Evolutionary conservation across 352 stramenopile species (phyloP), one percentile per base, ranked within the genome.

Genomic region (Globisporangium barbulae): DNA sequence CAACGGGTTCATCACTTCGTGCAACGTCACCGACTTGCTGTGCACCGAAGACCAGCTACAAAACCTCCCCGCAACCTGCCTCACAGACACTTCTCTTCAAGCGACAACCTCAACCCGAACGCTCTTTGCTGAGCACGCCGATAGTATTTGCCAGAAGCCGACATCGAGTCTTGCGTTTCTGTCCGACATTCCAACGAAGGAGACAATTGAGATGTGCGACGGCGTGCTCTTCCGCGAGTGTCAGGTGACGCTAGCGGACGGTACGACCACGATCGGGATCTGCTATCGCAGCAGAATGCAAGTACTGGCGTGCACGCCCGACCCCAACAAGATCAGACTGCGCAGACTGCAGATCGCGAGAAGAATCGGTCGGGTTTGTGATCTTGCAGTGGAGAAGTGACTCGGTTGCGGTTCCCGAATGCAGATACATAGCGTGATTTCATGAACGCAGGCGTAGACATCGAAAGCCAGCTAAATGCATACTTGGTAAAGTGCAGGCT

Each of bases 281-380:
- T 80, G 74, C 31, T 78, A 68, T 25, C 74, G 73, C 39, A 72
- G 64, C n/a, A 64, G 63, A 0, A 68, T 83, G 52, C 70, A 82
- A 25, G 67, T 73, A 8, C 50, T 83, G 6, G 55, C 64, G 22
- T 83, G 72, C 52, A 70, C 72, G 41, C 53, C 62, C 2, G 72
- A 78, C 28, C 55, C 53, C 0, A 59, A 64, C 19, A 76, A 70
- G 49, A 73, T 75, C 10, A 37, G 45, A 22, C 63, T 78, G 30
- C 70, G 74, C 5, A 59, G 48, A 5, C 55, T 64, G 53, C 53
- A 67, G 28, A 67, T 59, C 44, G 15, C n/a, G 15, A 33, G 53
- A 12, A 33, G 15, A 13, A 35, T 61, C 9, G 53, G 61, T 5
- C 10, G 1, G 6, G 4, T 25, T 2, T 67, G 53, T 15, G 53